Evolutionary conservation across 768 basidiomycete species (phyloP).

Genomic region (Pleurotus djamor): DNA sequence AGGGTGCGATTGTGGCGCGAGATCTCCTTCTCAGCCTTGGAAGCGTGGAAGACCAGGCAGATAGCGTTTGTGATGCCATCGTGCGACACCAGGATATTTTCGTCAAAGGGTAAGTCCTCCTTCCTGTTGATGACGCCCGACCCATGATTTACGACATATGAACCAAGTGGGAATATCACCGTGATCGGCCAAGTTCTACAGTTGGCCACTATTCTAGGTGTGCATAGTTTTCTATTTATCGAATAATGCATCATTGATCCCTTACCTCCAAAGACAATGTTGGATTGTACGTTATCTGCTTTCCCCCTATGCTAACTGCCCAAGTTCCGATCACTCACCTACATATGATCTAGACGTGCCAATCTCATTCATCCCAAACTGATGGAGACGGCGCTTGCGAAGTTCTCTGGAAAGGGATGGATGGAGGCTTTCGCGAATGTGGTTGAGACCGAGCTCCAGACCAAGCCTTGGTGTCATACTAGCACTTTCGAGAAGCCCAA

Average conservation of each 20-base stretch:
- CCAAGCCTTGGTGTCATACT: slow-evolving; percentile 53
- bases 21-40: slow-evolving; percentile 41
- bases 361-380: slow-evolving; percentile 38
- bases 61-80: slow-evolving; percentile 50
- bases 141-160: neutral
- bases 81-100: slow-evolving; percentile 46
- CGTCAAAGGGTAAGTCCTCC: slow-evolving; percentile 34
- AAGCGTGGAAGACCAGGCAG: slow-evolving; percentile 47
- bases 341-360: slow-evolving; percentile 28
- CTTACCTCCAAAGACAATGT: slow-evolving; percentile 32
- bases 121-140: neutral
- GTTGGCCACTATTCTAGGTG: slow-evolving; percentile 46
- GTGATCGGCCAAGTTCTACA: slow-evolving; percentile 47
- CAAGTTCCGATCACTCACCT: slow-evolving; percentile 5
- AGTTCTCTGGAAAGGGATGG: slow-evolving; percentile 45
- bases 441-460: slow-evolving; percentile 39
- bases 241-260: neutral
- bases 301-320: neutral
- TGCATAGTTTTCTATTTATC: slow-evolving; percentile 8
- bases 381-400: slow-evolving; percentile 35
- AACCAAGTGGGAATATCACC: slow-evolving; percentile 45
- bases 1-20: slow-evolving; percentile 50
- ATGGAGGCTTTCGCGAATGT: slow-evolving; percentile 37
- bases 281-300: slow-evolving; percentile 32
- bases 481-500: slow-evolving; percentile 42